Conservation (phyloP, 257 asterid species). For the Primulina tabacum region DNA sequence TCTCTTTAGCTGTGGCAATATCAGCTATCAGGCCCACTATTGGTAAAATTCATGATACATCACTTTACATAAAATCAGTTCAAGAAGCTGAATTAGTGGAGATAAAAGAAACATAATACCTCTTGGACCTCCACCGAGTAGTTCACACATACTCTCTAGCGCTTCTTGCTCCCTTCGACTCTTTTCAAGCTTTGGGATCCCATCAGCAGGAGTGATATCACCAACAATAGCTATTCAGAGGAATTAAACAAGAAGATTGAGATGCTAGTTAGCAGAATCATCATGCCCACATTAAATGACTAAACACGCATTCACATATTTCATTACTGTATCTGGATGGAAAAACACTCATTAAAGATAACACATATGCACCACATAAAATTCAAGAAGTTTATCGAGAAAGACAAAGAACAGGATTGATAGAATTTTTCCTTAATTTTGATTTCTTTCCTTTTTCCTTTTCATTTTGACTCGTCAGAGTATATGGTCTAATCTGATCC, state of each 20-base stretch:
- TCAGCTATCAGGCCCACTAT: slow-evolving; percentile 24
- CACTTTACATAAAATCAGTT: slow-evolving; percentile 5
- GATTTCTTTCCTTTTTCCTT: too few species aligned
- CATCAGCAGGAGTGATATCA: slow-evolving; percentile 89
- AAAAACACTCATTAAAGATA: slow-evolving; percentile 1
- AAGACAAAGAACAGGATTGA: too few species aligned
- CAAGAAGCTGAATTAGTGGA: slow-evolving; percentile 17
- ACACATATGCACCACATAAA: background rate
- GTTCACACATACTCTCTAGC: slow-evolving; percentile 73
- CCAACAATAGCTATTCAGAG: slow-evolving; percentile 76
- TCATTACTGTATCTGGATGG: background rate
- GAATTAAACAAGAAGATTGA: slow-evolving; percentile 15
- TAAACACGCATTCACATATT: slow-evolving; percentile 4
- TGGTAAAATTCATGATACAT: slow-evolving; percentile 19
- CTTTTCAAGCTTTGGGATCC: slow-evolving; percentile 85
- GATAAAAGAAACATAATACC: slow-evolving; percentile 41
- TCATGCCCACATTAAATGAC: background rate
- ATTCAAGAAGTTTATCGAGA: background rate
- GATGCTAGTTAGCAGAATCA: slow-evolving; percentile 13
- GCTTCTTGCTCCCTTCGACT: slow-evolving; percentile 81
- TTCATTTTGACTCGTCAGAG: too few species aligned
- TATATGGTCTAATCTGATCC: background rate
- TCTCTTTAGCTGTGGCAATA: slow-evolving; percentile 73
- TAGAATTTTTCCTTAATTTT: too few species aligned
- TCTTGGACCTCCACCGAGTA: slow-evolving; percentile 86